phyloP scores from a whole-genome alignment of 139 green algal species.

The Astrephomene gubernaculifera region DNA sequence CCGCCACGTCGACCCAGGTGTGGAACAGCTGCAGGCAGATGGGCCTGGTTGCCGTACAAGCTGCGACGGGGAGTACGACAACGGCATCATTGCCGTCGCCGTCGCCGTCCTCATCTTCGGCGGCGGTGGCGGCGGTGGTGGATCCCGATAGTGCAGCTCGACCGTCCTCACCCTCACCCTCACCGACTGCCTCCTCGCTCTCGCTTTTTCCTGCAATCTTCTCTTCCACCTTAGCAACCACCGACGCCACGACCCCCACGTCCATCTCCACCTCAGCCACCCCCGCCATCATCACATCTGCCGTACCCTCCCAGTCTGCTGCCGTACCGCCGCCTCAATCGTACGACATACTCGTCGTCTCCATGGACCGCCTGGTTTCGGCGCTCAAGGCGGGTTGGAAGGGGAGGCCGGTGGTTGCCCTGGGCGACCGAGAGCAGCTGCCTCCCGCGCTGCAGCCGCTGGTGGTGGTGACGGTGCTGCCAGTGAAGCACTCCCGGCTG shows the following conservation, averaged over 20 bases:
- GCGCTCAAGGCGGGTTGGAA: constrained; percentile 67
- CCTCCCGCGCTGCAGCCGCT: constrained; percentile 59
- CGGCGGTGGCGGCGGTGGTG: not conserved
- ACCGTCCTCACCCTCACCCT: too few relatives aligned
- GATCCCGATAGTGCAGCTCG: too few relatives aligned
- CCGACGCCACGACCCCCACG: too few relatives aligned
- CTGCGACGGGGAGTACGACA: too few relatives aligned
- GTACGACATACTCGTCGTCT: constrained; percentile 62
- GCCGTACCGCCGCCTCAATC: too few relatives aligned
- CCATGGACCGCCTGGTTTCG: constrained; percentile 41
- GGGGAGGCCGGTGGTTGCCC: constrained; percentile 65
- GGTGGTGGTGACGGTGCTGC: constrained; percentile 45
- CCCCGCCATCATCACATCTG: too few relatives aligned
- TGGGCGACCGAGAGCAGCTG: constrained; percentile 58
- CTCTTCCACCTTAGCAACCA: too few relatives aligned
- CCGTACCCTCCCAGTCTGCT: too few relatives aligned
- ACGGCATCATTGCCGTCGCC: too few relatives aligned
- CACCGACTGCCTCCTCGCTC: too few relatives aligned
- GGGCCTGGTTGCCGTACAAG: constrained; percentile 18
- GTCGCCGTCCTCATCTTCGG: not conserved
- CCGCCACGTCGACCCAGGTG: constrained; percentile 33
- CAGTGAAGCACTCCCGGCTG: constrained; percentile 47
- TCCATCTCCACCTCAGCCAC: too few relatives aligned
- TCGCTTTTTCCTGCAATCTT: too few relatives aligned
- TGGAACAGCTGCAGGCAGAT: constrained; percentile 42